Base-by-base conservation (phyloP, 2,329 filamentous ascomycete species). In the Clonostachys byssicola region DNA sequence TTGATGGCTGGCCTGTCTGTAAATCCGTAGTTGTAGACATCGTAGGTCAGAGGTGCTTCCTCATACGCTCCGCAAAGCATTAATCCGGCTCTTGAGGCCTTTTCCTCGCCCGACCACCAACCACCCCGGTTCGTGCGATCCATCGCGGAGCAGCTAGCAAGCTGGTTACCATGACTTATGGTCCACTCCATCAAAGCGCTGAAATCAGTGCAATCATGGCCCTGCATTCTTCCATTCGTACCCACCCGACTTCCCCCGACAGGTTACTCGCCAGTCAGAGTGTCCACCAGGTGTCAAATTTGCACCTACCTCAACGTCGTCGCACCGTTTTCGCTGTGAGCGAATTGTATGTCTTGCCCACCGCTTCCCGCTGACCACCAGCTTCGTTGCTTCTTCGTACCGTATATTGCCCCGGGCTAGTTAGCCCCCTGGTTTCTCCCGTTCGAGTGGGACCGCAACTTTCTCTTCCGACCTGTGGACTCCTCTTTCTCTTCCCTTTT, bases 401-500 rank as follows among this genome's bases (percentile, higher is more conserved):
- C 41, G 20, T 43, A 34, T 20, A 40, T 20, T 47, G 46, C 35
- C 34, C 41, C 17, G 46, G 16, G 23, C n/a, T 18, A 43, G 17
- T 30, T n/a, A 18, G 18, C 42, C 42, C 20, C 35, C 44, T 34
- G 39, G 30, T 39, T 45, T 40, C 35, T 17, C 44, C 34, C 23
- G 23, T 30, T 30, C 53, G 54, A 54, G 63, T 67, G 64, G 63
- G 59, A 52, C 62, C 60, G 59, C 60, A 57, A 62, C 63, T 59
- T 61, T 59, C 23, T 30, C 23, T 30, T 56, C 52, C 54, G 54
- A 55, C 51, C 53, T 54, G 55, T 56, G 63, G 60, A 63, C 56
- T 65, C 62, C 60, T 68, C 63, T 66, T 65, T 65, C 63, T 63
- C 67, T 65, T 63, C 63, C 66, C 60, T 61, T 61, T 61, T 56